Conservation (phyloP, 495 filamentous ascomycete species). For the Aspergillus bertholletiae region DNA sequence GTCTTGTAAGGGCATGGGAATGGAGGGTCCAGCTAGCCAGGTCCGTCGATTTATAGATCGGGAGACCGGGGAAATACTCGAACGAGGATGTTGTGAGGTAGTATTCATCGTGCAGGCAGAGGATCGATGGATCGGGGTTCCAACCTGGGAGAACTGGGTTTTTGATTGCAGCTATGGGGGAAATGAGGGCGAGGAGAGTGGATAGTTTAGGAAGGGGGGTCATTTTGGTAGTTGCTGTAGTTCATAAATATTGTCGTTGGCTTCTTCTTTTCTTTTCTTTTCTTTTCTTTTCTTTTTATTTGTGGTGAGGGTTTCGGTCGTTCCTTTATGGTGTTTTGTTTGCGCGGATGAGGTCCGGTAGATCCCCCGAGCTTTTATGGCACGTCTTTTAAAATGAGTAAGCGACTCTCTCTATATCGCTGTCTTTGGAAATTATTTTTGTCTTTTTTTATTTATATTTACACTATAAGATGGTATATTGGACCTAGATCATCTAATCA, state of each 20-base stretch:
- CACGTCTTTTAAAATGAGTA: too few relatives aligned
- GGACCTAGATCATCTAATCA: too few relatives aligned
- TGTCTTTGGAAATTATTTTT: too few relatives aligned
- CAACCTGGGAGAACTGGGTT: conserved; percentile 64
- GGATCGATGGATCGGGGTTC: conserved; percentile 59
- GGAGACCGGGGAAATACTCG: conserved; percentile 59
- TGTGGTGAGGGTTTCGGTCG: neutral
- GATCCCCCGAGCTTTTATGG: neutral
- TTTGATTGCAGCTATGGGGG: neutral
- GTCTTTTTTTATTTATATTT: too few relatives aligned
- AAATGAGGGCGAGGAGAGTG: neutral
- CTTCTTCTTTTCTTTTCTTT: too few relatives aligned
- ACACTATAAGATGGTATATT: too few relatives aligned
- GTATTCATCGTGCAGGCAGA: conserved; percentile 54
- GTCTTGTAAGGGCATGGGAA: conserved; percentile 21
- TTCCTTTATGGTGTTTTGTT: neutral
- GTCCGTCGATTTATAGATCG: conserved; percentile 56
- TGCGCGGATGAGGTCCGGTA: neutral
- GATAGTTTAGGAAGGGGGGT: neutral
- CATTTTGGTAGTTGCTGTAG: neutral
- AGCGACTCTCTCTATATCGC: too few relatives aligned
- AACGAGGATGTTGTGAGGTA: conserved; percentile 63
- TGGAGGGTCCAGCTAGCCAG: conserved; percentile 56
- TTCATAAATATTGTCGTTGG: neutral
- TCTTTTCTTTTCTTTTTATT: neutral